phyloP scores from a whole-genome alignment of 2,329 filamentous ascomycete genomes.

The Diatrype stigma region DNA sequence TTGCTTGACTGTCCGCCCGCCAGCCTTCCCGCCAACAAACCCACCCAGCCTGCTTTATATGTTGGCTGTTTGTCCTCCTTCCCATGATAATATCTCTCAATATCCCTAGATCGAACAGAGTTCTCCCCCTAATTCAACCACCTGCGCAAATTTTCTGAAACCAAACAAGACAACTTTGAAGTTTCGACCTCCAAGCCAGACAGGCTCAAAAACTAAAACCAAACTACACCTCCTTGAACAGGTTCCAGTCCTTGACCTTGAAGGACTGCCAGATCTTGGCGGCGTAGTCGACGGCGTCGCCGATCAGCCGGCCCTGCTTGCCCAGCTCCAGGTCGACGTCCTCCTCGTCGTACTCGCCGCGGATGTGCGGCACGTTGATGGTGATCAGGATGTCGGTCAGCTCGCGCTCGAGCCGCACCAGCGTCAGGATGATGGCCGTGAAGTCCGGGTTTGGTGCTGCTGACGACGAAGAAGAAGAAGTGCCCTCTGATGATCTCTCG shows the following conservation, averaged over 20 bases:
- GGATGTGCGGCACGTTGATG: conserved; percentile 82
- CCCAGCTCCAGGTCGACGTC: conserved; percentile 65
- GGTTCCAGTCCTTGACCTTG: conserved; percentile 72
- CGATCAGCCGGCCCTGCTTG: conserved; percentile 63
- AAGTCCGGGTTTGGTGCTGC: conserved; percentile 45
- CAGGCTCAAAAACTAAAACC: not conserved
- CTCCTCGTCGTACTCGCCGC: conserved; percentile 67
- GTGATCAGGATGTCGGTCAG: conserved; percentile 79
- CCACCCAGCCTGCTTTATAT: no score
- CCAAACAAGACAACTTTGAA: not conserved
- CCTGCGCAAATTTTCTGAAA: not conserved
- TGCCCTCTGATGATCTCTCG: conserved; percentile 29
- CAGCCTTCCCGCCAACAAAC: not conserved
- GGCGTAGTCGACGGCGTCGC: conserved; percentile 64
- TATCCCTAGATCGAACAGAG: no score
- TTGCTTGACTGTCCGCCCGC: not conserved
- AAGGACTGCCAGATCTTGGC: conserved; percentile 67
- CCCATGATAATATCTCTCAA: no score
- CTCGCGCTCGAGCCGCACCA: conserved; percentile 71
- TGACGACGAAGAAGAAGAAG: conserved; percentile 8
- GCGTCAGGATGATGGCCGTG: conserved; percentile 71
- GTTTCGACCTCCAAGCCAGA: not conserved
- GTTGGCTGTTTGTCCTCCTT: no score
- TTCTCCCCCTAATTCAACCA: no score
- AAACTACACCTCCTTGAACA: conserved; percentile 55